Conservation (phyloP, 75 land plant genomes). For the Sequoiadendron giganteum region DNA sequence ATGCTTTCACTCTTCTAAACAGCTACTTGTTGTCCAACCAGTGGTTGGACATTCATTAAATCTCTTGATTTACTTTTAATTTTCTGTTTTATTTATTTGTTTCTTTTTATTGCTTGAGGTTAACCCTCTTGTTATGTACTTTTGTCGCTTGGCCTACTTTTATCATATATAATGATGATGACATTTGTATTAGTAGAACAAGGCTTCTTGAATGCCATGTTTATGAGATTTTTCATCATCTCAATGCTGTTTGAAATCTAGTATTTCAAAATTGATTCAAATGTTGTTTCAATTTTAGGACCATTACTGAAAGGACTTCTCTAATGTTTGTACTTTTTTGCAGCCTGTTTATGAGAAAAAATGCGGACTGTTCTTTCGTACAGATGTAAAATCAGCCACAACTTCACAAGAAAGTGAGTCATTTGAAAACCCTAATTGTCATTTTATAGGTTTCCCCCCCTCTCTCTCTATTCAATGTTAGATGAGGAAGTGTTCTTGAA, state of each 20-base stretch:
- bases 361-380: constrained; percentile 27
- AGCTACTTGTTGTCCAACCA: neutral
- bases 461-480: neutral
- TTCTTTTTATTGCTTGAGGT: neutral
- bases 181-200: too few species aligned
- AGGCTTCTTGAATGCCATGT: too few species aligned
- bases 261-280: neutral
- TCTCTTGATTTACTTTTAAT: neutral
- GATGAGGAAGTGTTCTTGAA: neutral
- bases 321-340: neutral
- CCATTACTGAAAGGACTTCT: neutral
- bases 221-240: too few species aligned
- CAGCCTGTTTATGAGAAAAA: constrained; percentile 34
- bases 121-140: neutral
- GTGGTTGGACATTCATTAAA: neutral
- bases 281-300: neutral
- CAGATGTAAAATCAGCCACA: constrained; percentile 24
- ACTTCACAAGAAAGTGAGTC: constrained; percentile 30
- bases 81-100: neutral
- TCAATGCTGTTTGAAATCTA: neutral
- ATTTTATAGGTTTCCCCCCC: too few species aligned
- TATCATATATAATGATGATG: neutral
- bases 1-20: neutral
- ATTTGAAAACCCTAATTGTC: neutral
- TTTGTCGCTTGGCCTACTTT: neutral